Percentiles rank a stretch among this genome's conserved stretches.
Conservation (phyloP, 2,329 filamentous ascomycete species). For the Pestalotiopsis sp. region DNA sequence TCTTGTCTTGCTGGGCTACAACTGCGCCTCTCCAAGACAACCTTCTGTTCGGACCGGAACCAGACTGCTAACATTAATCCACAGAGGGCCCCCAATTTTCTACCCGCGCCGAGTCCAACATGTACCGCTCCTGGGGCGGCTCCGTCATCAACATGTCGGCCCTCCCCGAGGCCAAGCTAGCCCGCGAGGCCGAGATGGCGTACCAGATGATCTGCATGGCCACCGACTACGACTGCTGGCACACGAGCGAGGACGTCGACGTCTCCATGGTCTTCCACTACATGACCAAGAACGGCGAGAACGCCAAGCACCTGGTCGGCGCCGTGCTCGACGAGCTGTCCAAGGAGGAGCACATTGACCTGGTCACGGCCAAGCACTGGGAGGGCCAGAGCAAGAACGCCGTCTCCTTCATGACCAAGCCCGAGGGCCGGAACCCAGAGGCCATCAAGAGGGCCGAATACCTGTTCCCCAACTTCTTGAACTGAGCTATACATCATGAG, state of each 20-base stretch:
- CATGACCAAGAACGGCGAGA: constrained; percentile 91
- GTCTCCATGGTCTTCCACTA: constrained; percentile 97
- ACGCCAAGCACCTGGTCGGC: constrained; percentile 82
- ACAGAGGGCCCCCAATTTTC: constrained; percentile 97
- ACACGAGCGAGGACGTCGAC: constrained; percentile 79
- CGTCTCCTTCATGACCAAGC: constrained; percentile 80
- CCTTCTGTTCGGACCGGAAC: background rate
- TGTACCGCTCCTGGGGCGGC: constrained; percentile 94
- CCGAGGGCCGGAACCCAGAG: constrained; percentile 71
- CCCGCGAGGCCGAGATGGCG: constrained; percentile 91
- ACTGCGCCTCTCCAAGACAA: constrained; percentile 7
- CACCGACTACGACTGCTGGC: constrained; percentile 99
- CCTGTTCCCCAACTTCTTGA: constrained; percentile 83
- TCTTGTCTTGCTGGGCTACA: constrained; percentile 18
- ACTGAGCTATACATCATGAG: constrained; percentile 25
- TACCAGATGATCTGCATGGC: constrained; percentile 99
- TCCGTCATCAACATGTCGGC: constrained; percentile 98
- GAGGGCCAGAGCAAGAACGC: constrained; percentile 77
- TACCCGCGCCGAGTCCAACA: constrained; percentile 90
- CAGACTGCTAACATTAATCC: background rate
- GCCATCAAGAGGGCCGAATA: constrained; percentile 81
- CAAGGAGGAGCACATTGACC: constrained; percentile 73
- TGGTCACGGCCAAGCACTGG: constrained; percentile 81
- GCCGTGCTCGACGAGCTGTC: constrained; percentile 86
- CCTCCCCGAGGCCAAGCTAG: constrained; percentile 93